A percentile compares a stretch with the other conserved stretches of the same genome.
These are phyloP conservation scores for Fraxinus ornus DNA, from an alignment of 305 asterid species.

Conservation along the genomic window DNA sequence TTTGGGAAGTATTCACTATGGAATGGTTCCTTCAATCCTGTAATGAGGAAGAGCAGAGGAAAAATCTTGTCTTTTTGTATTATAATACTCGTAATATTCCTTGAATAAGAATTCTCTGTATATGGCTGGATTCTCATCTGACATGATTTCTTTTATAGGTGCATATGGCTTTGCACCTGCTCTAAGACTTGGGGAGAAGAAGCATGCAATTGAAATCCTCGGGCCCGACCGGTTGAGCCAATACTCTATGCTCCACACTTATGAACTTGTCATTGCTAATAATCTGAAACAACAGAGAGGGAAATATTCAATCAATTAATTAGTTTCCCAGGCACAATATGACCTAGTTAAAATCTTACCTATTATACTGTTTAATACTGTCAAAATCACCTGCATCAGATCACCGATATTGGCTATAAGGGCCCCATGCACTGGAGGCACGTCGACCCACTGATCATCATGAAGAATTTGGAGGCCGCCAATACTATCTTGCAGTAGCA, in stretches of 20 bases:
- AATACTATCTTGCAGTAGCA: slow-evolving; percentile 9
- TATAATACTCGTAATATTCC: slow-evolving; percentile 29
- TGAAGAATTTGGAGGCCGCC: slow-evolving; percentile 22
- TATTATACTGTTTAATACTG: not conserved
- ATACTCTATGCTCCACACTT: slow-evolving; percentile 22
- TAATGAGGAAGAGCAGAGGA: slow-evolving; percentile 34
- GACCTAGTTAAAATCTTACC: not conserved
- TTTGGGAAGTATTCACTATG: not conserved
- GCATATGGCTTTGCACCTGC: slow-evolving; percentile 5
- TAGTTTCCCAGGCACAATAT: not conserved
- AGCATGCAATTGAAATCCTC: slow-evolving; percentile 8
- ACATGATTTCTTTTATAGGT: slow-evolving; percentile 19
- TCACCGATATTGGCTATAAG: slow-evolving; percentile 12
- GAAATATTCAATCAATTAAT: not conserved
- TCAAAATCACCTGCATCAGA: not conserved
- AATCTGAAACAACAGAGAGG: not conserved
- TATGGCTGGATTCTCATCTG: slow-evolving; percentile 19
- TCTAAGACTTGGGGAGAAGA: slow-evolving; percentile 6
- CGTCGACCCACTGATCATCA: slow-evolving; percentile 14
- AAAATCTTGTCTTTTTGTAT: slow-evolving; percentile 23
- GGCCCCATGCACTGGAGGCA: slow-evolving; percentile 3
- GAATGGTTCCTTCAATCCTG: slow-evolving; percentile 12
- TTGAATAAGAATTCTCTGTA: slow-evolving; percentile 24
- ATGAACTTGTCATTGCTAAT: slow-evolving; percentile 23
- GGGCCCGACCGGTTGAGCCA: slow-evolving; percentile 14